Evolutionary conservation across 1,284 basidiomycete genomes (phyloP).

Genomic region (Cryptococcus wingfieldii): DNA sequence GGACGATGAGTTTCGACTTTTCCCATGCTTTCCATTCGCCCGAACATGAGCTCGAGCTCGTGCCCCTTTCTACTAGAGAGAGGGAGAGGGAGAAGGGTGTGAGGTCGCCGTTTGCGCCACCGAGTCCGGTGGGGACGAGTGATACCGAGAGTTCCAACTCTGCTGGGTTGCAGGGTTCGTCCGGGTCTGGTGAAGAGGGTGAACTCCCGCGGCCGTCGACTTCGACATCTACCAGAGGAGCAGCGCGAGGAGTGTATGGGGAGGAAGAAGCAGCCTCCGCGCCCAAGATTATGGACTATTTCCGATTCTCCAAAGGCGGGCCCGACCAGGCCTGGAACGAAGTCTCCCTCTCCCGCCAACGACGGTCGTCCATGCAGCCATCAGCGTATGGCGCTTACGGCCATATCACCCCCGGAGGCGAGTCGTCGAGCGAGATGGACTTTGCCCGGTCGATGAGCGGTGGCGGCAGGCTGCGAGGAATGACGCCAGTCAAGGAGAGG

Average conservation of each 20-base stretch:
- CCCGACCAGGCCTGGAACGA: slow-evolving; percentile 42
- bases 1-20: slow-evolving; percentile 27
- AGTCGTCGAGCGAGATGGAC: slow-evolving; percentile 28
- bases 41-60: not conserved
- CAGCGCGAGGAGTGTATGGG: slow-evolving; percentile 3
- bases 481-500: slow-evolving; percentile 24
- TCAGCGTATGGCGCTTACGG: slow-evolving; percentile 6
- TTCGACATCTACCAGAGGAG: too few relatives aligned
- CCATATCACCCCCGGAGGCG: slow-evolving; percentile 22
- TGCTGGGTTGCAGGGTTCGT: slow-evolving; percentile 6
- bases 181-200: too few relatives aligned
- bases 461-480: slow-evolving; percentile 21
- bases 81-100: not conserved
- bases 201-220: too few relatives aligned
- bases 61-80: slow-evolving; percentile 11
- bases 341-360: slow-evolving; percentile 27
- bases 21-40: slow-evolving; percentile 10
- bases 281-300: slow-evolving; percentile 38
- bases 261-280: slow-evolving; percentile 20
- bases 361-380: slow-evolving; percentile 34
- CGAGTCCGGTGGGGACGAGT: slow-evolving; percentile 40
- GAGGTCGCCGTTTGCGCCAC: slow-evolving; percentile 27
- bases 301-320: slow-evolving; percentile 32
- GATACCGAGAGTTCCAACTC: slow-evolving; percentile 30
- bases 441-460: slow-evolving; percentile 17